These are phyloP conservation scores for Puccinia coronata DNA, from an alignment of 1,284 basidiomycete genomes.

Conservation along the genomic window DNA sequence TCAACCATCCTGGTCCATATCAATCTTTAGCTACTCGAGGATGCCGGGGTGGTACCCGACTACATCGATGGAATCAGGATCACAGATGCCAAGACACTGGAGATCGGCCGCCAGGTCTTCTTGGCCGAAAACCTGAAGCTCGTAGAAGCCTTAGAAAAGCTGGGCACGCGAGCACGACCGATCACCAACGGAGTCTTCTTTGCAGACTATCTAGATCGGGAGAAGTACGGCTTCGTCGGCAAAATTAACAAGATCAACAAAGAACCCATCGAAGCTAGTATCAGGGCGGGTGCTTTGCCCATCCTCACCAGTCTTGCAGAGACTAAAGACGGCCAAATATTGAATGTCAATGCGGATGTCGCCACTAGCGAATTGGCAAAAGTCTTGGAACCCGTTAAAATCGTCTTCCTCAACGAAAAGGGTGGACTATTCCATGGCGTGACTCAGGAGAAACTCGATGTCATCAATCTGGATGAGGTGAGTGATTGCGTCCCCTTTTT, in stretches of 20 bases:
- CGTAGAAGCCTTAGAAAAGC: conserved; percentile 81
- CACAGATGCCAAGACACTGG: conserved; percentile 87
- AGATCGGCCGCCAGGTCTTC: conserved; percentile 90
- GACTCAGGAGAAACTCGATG: conserved; percentile 87
- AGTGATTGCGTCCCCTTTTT: conserved; percentile 39
- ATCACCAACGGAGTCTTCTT: conserved; percentile 95
- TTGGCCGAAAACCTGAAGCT: conserved; percentile 91
- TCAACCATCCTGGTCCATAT: not conserved
- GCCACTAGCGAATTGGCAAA: conserved; percentile 93
- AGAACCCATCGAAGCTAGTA: conserved; percentile 88
- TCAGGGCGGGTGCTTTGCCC: conserved; percentile 86
- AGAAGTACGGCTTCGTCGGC: conserved; percentile 91
- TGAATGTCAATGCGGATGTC: conserved; percentile 96
- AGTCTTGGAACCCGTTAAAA: conserved; percentile 97
- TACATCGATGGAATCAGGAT: conserved; percentile 95
- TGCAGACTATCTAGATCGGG: conserved; percentile 87
- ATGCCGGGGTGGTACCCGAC: conserved; percentile 85
- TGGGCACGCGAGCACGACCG: conserved; percentile 89
- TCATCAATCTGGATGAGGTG: conserved; percentile 97
- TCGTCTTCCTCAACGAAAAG: conserved; percentile 98
- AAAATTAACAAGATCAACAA: conserved; percentile 91
- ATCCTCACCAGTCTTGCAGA: conserved; percentile 91
- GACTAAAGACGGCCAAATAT: conserved; percentile 84
- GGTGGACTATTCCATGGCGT: conserved; percentile 97
- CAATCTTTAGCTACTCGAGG: conserved; percentile 71